Evolutionary conservation across 1,284 basidiomycete genomes (phyloP).

Genomic region (Cystobasidium sp.): DNA sequence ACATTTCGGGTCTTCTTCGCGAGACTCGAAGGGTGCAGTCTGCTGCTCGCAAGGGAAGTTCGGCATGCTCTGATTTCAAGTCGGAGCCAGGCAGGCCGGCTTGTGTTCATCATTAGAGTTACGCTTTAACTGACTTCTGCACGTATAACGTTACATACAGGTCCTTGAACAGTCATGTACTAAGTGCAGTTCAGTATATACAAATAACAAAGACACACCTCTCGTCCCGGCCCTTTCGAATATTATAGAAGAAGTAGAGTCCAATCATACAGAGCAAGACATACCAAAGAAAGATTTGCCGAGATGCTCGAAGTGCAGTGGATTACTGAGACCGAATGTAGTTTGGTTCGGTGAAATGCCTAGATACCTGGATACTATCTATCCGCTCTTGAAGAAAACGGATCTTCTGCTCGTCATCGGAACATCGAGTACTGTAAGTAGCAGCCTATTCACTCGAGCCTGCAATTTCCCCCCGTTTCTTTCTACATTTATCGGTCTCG

Average conservation of each 20-base stretch:
- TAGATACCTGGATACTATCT: slow-evolving; percentile 60
- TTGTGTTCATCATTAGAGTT: too few relatives aligned
- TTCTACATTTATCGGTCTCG: too few relatives aligned
- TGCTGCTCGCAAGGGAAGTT: too few relatives aligned
- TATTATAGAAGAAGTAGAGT: slow-evolving; percentile 61
- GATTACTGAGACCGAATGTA: slow-evolving; percentile 66
- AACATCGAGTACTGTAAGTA: slow-evolving; percentile 64
- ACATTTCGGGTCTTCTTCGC: too few relatives aligned
- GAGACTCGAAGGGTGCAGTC: too few relatives aligned
- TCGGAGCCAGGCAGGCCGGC: too few relatives aligned
- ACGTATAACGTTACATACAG: slow-evolving; percentile 61
- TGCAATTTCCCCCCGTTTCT: too few relatives aligned
- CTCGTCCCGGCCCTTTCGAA: slow-evolving; percentile 61
- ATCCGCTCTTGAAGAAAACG: slow-evolving; percentile 61
- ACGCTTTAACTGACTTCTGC: slow-evolving; percentile 61
- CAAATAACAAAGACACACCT: slow-evolving; percentile 14
- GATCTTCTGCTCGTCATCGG: slow-evolving; percentile 69
- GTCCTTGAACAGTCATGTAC: slow-evolving; percentile 56
- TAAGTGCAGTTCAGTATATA: slow-evolving; percentile 1
- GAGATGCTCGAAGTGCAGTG: slow-evolving; percentile 57
- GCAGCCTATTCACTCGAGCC: too few relatives aligned
- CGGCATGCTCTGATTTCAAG: too few relatives aligned
- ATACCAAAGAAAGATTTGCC: slow-evolving; percentile 63
- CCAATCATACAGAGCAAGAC: slow-evolving; percentile 51
- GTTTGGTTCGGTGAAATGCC: slow-evolving; percentile 70